Evolutionary conservation across 345 rosid species (phyloP).

Genomic region (Melaleuca alternifolia): DNA sequence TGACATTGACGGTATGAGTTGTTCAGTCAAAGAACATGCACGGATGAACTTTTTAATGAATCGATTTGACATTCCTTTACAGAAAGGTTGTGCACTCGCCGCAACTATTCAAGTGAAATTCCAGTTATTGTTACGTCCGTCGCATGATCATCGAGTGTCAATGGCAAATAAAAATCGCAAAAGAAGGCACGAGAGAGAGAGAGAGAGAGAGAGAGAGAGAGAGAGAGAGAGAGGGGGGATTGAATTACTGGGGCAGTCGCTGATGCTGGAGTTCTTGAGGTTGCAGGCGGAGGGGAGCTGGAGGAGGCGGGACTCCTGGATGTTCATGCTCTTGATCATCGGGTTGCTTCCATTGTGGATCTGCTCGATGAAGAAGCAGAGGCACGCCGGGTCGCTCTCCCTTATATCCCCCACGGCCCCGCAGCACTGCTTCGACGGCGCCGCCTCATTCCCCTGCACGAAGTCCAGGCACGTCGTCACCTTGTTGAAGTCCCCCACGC

Average conservation of each 20-base stretch:
- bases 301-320: conserved; percentile 51
- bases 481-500: conserved; percentile 37
- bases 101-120: not conserved
- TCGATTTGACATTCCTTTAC: not conserved
- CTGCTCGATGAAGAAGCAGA: conserved; percentile 66
- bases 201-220: not conserved
- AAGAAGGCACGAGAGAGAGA: not conserved
- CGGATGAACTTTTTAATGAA: not conserved
- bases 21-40: too few species aligned
- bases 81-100: not conserved
- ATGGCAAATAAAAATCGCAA: not conserved
- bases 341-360: conserved; percentile 31
- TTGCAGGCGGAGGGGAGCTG: conserved; percentile 80
- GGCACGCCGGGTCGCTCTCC: conserved; percentile 60
- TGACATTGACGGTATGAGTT: too few species aligned
- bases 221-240: too few species aligned
- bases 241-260: conserved; percentile 56
- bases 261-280: conserved; percentile 51
- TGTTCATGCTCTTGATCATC: conserved; percentile 58
- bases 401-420: conserved; percentile 33
- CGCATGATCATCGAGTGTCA: not conserved
- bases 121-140: not conserved
- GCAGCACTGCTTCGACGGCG: conserved; percentile 64
- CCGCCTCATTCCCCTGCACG: conserved; percentile 46
- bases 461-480: conserved; percentile 50